phyloP scores from a whole-genome alignment of 371 early-diverging fungal species.

The Saksenaea oblongispora region DNA sequence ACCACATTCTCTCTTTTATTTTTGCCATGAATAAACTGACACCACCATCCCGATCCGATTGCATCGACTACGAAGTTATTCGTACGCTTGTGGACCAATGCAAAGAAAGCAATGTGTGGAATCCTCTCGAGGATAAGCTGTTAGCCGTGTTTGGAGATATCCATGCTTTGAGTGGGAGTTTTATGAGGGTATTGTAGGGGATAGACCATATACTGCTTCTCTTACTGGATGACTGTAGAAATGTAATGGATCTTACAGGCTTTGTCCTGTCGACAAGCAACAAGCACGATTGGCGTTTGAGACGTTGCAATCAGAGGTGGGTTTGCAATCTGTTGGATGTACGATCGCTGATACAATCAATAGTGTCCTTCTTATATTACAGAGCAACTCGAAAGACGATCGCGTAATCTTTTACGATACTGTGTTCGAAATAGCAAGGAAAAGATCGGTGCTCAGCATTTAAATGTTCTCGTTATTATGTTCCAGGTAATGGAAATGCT shows the following conservation, averaged over 20 bases:
- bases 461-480: constrained; percentile 33
- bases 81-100: not conserved
- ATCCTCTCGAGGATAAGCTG: constrained; percentile 8
- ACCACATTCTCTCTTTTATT: no score
- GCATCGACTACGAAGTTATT: not conserved
- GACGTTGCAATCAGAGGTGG: not conserved
- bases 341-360: not conserved
- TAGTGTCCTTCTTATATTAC: constrained; percentile 9
- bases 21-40: not conserved
- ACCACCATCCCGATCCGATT: not conserved
- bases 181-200: constrained; percentile 21
- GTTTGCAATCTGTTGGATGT: not conserved
- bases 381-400: constrained; percentile 4
- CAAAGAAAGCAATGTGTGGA: constrained; percentile 15
- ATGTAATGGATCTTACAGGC: not conserved
- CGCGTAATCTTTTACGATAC: constrained; percentile 5
- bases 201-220: constrained; percentile 29
- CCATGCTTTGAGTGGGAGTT: constrained; percentile 16
- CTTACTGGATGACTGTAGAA: constrained; percentile 12
- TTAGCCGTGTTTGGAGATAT: constrained; percentile 13
- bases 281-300: constrained; percentile 11
- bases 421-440: constrained; percentile 5
- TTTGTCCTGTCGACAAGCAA: constrained; percentile 23
- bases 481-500: constrained; percentile 31
- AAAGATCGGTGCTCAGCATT: constrained; percentile 4